phyloP scores from a whole-genome alignment of 2,329 filamentous ascomycete species.

The Corynespora cassiicola region DNA sequence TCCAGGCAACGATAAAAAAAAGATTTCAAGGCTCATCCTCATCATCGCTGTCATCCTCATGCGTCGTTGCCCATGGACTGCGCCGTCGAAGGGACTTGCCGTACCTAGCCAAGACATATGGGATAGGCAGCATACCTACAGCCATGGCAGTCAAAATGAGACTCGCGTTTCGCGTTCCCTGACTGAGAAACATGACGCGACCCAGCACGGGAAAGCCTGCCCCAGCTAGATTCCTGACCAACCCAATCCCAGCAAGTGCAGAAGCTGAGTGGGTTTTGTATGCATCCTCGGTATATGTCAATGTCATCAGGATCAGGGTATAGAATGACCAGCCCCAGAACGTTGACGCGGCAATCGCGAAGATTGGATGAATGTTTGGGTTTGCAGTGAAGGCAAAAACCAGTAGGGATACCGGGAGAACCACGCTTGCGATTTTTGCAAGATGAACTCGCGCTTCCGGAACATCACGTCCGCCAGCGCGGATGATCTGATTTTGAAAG shows the following conservation, averaged over 20 bases:
- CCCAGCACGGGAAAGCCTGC: constrained; percentile 42
- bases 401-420: constrained; percentile 41
- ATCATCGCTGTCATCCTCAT: constrained; percentile 41
- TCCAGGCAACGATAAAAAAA: too few species aligned
- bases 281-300: constrained; percentile 57
- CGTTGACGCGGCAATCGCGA: constrained; percentile 57
- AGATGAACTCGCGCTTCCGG: constrained; percentile 53
- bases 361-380: constrained; percentile 41
- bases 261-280: constrained; percentile 54
- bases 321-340: constrained; percentile 61
- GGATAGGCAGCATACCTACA: constrained; percentile 37
- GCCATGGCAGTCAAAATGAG: constrained; percentile 37
- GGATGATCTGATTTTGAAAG: constrained; percentile 45
- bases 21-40: too few species aligned
- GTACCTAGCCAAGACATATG: constrained; percentile 40
- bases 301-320: constrained; percentile 57
- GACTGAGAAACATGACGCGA: constrained; percentile 32
- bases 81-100: constrained; percentile 41
- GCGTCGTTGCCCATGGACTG: constrained; percentile 48
- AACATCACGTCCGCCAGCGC: constrained; percentile 39
- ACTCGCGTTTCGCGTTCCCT: constrained; percentile 39
- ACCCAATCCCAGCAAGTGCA: constrained; percentile 50
- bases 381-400: constrained; percentile 45
- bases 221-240: constrained; percentile 47
- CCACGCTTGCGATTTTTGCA: constrained; percentile 48